phyloP scores from a whole-genome alignment of 2,329 filamentous ascomycete species.

The Epichloe coenophiala region DNA sequence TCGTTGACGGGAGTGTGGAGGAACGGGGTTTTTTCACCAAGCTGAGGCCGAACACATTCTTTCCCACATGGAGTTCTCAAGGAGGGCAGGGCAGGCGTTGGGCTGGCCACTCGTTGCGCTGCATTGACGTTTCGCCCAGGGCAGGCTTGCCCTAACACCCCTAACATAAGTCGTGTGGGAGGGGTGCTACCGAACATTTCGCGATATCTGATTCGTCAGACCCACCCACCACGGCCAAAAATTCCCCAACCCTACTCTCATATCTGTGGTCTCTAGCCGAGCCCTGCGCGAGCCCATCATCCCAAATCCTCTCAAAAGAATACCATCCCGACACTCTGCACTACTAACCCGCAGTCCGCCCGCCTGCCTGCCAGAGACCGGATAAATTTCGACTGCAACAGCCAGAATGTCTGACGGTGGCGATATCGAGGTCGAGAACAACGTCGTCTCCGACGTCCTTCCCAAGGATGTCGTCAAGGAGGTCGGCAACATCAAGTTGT shows the following conservation, averaged over 20 bases:
- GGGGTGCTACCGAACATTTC: constrained; percentile 17
- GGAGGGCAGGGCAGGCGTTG: constrained; percentile 4
- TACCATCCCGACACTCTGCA: constrained; percentile 25
- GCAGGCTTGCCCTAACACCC: constrained; percentile 30
- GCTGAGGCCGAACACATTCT: constrained; percentile 15
- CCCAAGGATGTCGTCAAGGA: constrained; percentile 86
- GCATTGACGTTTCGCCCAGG: constrained; percentile 16
- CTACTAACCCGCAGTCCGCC: constrained; percentile 24
- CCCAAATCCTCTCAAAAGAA: constrained; percentile 19
- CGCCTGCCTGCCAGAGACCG: constrained; percentile 22
- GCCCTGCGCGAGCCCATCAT: constrained; percentile 15
- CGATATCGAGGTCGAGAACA: constrained; percentile 84
- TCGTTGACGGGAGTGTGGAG: constrained; percentile 25
- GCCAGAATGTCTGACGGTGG: constrained; percentile 81
- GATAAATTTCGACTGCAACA: constrained; percentile 23
- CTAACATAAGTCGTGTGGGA: constrained; percentile 20
- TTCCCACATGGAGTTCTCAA: neutral
- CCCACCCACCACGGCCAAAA: constrained; percentile 20
- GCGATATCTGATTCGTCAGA: constrained; percentile 22
- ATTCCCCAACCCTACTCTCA: constrained; percentile 18
- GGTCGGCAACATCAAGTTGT: constrained; percentile 87
- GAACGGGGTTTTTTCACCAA: constrained; percentile 15
- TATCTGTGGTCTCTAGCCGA: constrained; percentile 6
- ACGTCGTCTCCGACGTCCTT: constrained; percentile 63
- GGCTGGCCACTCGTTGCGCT: neutral